A percentile compares a stretch with the other conserved stretches of the same genome.
Conservation (phyloP, 2,329 filamentous ascomycete genomes). For the Blastomyces percursus region DNA sequence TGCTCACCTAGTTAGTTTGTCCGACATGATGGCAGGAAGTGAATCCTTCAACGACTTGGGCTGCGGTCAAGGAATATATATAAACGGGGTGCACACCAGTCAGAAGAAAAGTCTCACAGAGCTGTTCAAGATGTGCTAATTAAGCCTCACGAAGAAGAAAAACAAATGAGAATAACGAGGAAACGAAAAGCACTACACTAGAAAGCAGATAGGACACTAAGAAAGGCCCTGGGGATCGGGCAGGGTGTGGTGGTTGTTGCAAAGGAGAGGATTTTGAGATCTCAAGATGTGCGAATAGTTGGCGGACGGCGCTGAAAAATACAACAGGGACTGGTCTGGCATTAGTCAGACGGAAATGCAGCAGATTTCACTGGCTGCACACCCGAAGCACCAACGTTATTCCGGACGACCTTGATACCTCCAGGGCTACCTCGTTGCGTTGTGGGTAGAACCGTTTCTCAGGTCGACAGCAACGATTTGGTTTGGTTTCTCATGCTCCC, state of each 20-base stretch:
- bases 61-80: neutral
- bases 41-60: neutral
- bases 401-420: no score
- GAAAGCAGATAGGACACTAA: neutral
- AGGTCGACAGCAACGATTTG: neutral
- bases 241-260: neutral
- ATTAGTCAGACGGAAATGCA: neutral
- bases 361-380: neutral
- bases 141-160: neutral
- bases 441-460: no score
- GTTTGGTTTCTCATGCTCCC: neutral
- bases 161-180: slow-evolving; percentile 3
- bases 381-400: no score
- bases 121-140: neutral
- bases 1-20: slow-evolving; percentile 84
- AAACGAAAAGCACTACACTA: slow-evolving; percentile 8
- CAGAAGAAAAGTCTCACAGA: neutral
- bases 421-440: no score
- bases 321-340: neutral
- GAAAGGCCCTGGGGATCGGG: neutral
- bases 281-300: neutral
- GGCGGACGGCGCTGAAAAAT: no score
- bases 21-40: slow-evolving; percentile 56
- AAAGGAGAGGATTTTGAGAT: neutral
- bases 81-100: neutral